Evolutionary conservation across 148 eudicot genomes (phyloP), one percentile per base, ranked within the genome.

Genomic region (Hydrangea macrophylla): DNA sequence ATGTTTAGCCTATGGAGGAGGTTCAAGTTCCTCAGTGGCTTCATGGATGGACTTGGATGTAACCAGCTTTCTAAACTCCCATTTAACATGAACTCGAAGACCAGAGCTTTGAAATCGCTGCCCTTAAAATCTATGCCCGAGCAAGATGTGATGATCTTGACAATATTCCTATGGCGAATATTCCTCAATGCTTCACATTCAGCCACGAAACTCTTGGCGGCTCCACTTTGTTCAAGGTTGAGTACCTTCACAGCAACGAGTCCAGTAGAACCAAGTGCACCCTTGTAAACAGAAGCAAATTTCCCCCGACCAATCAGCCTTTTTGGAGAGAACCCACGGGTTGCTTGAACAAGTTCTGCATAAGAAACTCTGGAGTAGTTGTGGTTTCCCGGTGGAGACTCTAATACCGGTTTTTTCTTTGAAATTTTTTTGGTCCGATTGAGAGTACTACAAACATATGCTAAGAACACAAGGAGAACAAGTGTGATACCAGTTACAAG

Each of bases 1-100:
- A 68, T 28, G 37, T 42, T 40, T 11, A 68, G 39, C 27, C 71
- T 68, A 2, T 30, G 39, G 15, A 22, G 5, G 7, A 68, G 37
- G 32, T 28, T 42, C n/a, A 68, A 57, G 18, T 13, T 2, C 22
- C 12, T 55, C 6, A 30, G 0, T 0, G 25, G 30, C 20, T 12
- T 5, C 1, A 11, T 2, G 0, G 32, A 18, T 4, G 2, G 18
- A 54, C 45, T 24, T 53, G 59, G 15, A 11, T 67, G 63, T 7
- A 68, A 42, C 71, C 71, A 68, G 25, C 32, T 42, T 20, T 68
- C 64, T 26, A 68, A 28, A 40, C 55, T 68, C 64, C 71, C 71
- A 68, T 57, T 27, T 39, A 37, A 23, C 71, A 68, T 68, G n/a
- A 68, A 68, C 36, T 68, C 63, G 9, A 58, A 58, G 15, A 68